Evolutionary conservation across 495 filamentous ascomycete species (phyloP).

Genomic region (Delitschia confertaspora): DNA sequence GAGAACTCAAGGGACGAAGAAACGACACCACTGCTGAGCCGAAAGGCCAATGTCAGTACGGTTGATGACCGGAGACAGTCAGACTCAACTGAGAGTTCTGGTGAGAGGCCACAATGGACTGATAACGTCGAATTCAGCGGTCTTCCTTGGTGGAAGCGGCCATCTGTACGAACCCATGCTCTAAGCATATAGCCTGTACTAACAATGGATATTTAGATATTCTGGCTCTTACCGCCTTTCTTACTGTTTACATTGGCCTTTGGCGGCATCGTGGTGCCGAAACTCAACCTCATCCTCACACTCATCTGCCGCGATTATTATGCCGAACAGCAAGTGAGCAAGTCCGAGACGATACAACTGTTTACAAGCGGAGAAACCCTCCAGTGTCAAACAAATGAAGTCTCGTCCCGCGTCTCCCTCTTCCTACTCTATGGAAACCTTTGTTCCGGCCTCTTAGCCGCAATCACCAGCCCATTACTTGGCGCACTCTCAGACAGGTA

Average conservation of each 20-base stretch:
- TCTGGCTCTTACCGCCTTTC: conserved; percentile 74
- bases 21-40: background rate
- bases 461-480: conserved; percentile 70
- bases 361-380: conserved; percentile 62
- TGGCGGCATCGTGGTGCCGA: conserved; percentile 71
- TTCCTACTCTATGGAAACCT: conserved; percentile 69
- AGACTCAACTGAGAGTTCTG: too few species aligned
- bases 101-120: conserved; percentile 29
- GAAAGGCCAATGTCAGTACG: background rate
- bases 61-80: too few species aligned
- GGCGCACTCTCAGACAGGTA: conserved; percentile 83
- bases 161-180: conserved; percentile 48
- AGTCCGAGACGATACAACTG: conserved; percentile 52
- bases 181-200: background rate
- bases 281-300: conserved; percentile 67
- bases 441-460: conserved; percentile 59
- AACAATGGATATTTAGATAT: conserved; percentile 46
- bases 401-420: conserved; percentile 64
- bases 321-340: conserved; percentile 45
- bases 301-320: conserved; percentile 77
- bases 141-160: conserved; percentile 60
- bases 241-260: conserved; percentile 71
- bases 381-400: conserved; percentile 62
- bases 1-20: too few species aligned
- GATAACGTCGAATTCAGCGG: conserved; percentile 52